Evolutionary conservation across 2,329 filamentous ascomycete species (phyloP), one percentile per base, ranked within the genome.

Genomic region (Colletotrichum lini): DNA sequence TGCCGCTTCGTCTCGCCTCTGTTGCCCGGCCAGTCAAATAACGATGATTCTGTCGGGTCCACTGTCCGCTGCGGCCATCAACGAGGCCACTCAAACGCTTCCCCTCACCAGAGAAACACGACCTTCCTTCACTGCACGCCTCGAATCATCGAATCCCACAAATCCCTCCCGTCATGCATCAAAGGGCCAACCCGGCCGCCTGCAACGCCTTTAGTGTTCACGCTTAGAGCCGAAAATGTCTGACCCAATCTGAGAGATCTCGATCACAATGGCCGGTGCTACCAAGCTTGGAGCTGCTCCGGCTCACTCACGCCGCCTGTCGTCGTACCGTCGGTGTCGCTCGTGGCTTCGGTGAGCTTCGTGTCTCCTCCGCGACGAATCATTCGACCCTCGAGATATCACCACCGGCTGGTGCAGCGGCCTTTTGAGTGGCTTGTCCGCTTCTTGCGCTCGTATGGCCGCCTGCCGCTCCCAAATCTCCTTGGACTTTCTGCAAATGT

Each of bases 401-500:
- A 88, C 77, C 18, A 90, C 79, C 10, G 88, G 88, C 71, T 87
- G 85, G 75, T 90, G 88, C 23, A 89, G 80, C 23, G 88, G 88
- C 30, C 88, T 83, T 77, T 90, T 90, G 67, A 90, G 80, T 60
- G 82, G 78, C 74, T 85, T 87, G 64, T 86, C 84, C 21, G 84
- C 82, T 65, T 84, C 82, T 61, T 84, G 80, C 61, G 82, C 78
- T 73, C 84, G 84, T 50, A 86, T 87, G 16, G 86, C 86, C 18
- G 85, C 86, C 78, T 90, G 86, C 21, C 80, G 85, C 73, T 90
- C 86, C 87, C 87, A 90, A 72, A 88, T 81, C 65, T 89, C 86
- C 72, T 84, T 88, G 45, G 88, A 90, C 78, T 90, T 90, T 72
- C 83, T 79, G 78, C 88, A 90, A 66, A 90, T 89, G 75, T 90